Conservation (phyloP, 169 alveolate species). For the Cryptosporidium canis region DNA sequence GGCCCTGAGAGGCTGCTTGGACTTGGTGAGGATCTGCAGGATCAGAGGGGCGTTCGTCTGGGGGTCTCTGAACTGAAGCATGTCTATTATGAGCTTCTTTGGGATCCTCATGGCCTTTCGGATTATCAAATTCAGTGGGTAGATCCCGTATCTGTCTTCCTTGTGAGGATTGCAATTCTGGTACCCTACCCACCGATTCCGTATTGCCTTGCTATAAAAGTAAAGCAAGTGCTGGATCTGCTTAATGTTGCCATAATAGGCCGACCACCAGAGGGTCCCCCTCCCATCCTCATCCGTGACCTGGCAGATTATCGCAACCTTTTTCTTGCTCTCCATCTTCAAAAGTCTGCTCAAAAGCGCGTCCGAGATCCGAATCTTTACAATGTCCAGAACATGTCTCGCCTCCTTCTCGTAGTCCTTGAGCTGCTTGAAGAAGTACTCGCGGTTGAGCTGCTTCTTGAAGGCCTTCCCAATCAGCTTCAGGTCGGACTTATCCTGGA, state of each 20-base stretch:
- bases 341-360: conserved; percentile 11
- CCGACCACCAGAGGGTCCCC: conserved; percentile 71
- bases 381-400: conserved; percentile 34
- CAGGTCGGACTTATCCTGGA: conserved; percentile 13
- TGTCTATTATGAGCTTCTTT: conserved; percentile 20
- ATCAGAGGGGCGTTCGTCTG: conserved; percentile 27
- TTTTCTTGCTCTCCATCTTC: conserved; percentile 54
- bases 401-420: conserved; percentile 59
- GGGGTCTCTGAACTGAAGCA: conserved; percentile 55
- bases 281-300: conserved; percentile 54
- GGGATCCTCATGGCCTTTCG: conserved; percentile 16
- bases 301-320: conserved; percentile 47
- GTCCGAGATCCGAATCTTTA: conserved; percentile 28
- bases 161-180: conserved; percentile 54
- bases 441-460: neutral
- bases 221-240: conserved; percentile 32
- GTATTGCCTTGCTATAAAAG: conserved; percentile 42
- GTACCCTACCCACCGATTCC: conserved; percentile 59
- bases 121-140: conserved; percentile 39
- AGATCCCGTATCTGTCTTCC: conserved; percentile 52
- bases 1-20: conserved; percentile 60
- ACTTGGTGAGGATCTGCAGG: conserved; percentile 45
- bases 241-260: conserved; percentile 41
- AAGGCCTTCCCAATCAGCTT: conserved; percentile 34
- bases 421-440: conserved; percentile 9